Evolutionary conservation across 2,329 filamentous ascomycete species (phyloP).

Genomic region (Ilyonectria robusta): DNA sequence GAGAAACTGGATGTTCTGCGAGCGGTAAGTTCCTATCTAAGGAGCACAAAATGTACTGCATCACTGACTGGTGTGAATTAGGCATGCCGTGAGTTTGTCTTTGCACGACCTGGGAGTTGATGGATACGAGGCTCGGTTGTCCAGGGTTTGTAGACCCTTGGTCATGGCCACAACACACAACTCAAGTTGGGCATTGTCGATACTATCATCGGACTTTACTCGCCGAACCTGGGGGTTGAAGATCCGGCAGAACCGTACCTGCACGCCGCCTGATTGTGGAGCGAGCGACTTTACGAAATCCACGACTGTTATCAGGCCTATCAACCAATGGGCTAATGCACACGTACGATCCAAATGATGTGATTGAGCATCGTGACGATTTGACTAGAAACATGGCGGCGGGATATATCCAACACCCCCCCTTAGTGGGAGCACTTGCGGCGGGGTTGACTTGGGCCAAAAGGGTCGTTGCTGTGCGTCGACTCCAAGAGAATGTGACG

Average conservation of each 20-base stretch:
- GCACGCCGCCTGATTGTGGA: slow-evolving; percentile 37
- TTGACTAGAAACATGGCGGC: slow-evolving; percentile 45
- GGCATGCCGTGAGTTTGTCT: slow-evolving; percentile 58
- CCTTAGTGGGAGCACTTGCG: slow-evolving; percentile 39
- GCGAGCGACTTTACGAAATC: slow-evolving; percentile 35
- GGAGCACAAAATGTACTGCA: slow-evolving; percentile 13
- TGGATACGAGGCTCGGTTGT: slow-evolving; percentile 23
- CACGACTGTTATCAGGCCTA: slow-evolving; percentile 37
- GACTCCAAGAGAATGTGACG: slow-evolving; percentile 31
- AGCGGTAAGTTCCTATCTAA: slow-evolving; percentile 62
- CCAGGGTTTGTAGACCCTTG: slow-evolving; percentile 47
- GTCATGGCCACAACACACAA: slow-evolving; percentile 43
- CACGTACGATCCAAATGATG: slow-evolving; percentile 44
- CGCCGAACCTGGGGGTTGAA: slow-evolving; percentile 38
- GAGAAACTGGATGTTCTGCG: slow-evolving; percentile 79
- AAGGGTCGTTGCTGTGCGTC: slow-evolving; percentile 40
- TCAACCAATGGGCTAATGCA: slow-evolving; percentile 42
- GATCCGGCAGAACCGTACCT: slow-evolving; percentile 35
- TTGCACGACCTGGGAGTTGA: slow-evolving; percentile 36
- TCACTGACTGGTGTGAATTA: slow-evolving; percentile 42
- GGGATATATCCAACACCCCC: slow-evolving; percentile 41
- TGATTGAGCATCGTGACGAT: slow-evolving; percentile 45
- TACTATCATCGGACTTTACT: slow-evolving; percentile 29
- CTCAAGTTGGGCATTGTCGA: slow-evolving; percentile 19
- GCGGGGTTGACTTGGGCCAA: slow-evolving; percentile 42